Conservation (phyloP, 2,329 filamentous ascomycete genomes). For the Fusarium sp. region DNA sequence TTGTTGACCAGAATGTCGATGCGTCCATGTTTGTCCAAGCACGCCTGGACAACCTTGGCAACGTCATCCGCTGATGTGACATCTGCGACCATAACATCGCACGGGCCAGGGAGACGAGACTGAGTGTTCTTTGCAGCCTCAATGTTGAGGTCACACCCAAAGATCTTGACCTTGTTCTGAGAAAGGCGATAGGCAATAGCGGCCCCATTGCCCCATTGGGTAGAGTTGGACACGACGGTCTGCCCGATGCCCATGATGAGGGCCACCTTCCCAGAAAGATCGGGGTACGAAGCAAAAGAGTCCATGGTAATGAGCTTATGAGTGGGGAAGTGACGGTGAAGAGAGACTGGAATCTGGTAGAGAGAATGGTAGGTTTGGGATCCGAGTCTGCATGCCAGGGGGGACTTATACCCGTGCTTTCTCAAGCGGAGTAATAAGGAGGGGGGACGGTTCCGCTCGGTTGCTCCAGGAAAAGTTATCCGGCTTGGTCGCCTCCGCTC, state of each 20-base stretch:
- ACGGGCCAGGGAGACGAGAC: background rate
- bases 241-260: background rate
- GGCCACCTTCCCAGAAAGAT: background rate
- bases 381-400: background rate
- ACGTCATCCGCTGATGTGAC: background rate
- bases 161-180: conserved; percentile 2
- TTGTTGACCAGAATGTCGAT: conserved; percentile 17
- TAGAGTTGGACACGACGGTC: background rate
- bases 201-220: conserved; percentile 12
- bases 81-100: background rate
- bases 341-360: background rate
- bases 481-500: background rate
- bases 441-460: no score
- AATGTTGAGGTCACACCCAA: conserved; percentile 7
- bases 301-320: background rate
- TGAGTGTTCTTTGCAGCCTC: background rate
- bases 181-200: conserved; percentile 1
- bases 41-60: background rate
- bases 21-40: conserved; percentile 10
- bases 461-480: no score
- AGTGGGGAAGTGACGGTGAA: background rate
- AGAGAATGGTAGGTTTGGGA: background rate
- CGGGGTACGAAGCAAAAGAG: background rate
- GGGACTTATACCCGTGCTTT: background rate
- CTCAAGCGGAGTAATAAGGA: no score